Conservation (phyloP, 495 filamentous ascomycete genomes). For the Cairneyella variabilis region DNA sequence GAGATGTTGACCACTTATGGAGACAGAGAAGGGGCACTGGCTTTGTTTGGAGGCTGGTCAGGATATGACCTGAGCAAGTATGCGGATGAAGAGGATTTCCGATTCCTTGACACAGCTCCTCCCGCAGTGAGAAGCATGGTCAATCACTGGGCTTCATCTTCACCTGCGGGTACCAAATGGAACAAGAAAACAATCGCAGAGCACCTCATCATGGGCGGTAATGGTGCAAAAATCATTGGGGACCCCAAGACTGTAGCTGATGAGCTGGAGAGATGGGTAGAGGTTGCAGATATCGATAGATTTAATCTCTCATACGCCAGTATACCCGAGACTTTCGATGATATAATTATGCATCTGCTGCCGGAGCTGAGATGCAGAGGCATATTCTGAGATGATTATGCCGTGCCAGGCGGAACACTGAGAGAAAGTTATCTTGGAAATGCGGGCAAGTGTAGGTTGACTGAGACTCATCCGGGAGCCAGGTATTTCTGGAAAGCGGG, state of each 20-base stretch:
- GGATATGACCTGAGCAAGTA: constrained; percentile 55
- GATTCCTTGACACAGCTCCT: constrained; percentile 13
- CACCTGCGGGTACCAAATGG: constrained; percentile 13
- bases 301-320: too few species aligned
- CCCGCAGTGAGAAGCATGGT: constrained; percentile 37
- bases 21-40: constrained; percentile 53
- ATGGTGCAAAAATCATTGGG: constrained; percentile 52
- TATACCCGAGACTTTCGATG: too few species aligned
- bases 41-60: constrained; percentile 61
- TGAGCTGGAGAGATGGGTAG: constrained; percentile 57
- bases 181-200: constrained; percentile 41
- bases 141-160: constrained; percentile 59
- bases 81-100: constrained; percentile 52
- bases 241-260: constrained; percentile 57
- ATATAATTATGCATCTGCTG: too few species aligned
- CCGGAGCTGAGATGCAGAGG: too few species aligned
- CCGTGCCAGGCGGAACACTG: too few species aligned
- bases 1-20: constrained; percentile 45
- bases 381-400: too few species aligned
- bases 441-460: too few species aligned
- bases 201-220: constrained; percentile 55
- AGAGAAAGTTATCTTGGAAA: too few species aligned
- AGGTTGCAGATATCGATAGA: constrained; percentile 59
- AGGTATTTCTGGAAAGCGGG: too few species aligned
- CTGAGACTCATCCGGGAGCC: too few species aligned